These are phyloP conservation scores for Pistacia integerrima DNA, from an alignment of 345 rosid species.

Conservation along the genomic window DNA sequence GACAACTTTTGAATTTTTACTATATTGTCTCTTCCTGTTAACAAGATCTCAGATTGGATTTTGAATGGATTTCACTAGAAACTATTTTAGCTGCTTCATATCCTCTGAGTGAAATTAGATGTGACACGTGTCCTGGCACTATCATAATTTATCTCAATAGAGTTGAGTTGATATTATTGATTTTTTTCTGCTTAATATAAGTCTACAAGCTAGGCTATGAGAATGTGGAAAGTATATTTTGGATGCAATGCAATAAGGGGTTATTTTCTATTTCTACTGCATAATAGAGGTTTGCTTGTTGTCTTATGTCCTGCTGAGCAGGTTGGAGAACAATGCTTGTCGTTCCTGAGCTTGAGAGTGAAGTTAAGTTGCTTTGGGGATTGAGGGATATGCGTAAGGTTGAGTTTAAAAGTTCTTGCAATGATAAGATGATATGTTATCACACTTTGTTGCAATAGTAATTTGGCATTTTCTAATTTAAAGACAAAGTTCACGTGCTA, in stretches of 20 bases:
- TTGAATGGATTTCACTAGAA: not conserved
- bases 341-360: conserved; percentile 95
- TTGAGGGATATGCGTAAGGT: conserved; percentile 80
- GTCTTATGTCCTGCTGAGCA: conserved; percentile 30
- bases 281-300: conserved; percentile 16
- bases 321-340: conserved; percentile 99
- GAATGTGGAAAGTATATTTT: too few species aligned
- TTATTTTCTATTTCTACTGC: not conserved
- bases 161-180: not conserved
- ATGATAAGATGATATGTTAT: not conserved
- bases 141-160: not conserved
- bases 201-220: too few species aligned
- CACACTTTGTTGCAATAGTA: not conserved
- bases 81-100: not conserved
- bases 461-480: not conserved
- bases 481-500: not conserved
- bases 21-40: not conserved
- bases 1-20: not conserved
- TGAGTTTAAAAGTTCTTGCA: conserved; percentile 10
- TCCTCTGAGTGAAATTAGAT: not conserved
- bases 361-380: conserved; percentile 85
- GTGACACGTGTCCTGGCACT: not conserved
- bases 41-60: not conserved
- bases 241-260: not conserved
- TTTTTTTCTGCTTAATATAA: not conserved